Percentiles rank a stretch among this genome's conserved stretches.
These are phyloP conservation scores for Clonostachys rosea DNA, from an alignment of 2,329 filamentous ascomycete species.

Conservation along the genomic window DNA sequence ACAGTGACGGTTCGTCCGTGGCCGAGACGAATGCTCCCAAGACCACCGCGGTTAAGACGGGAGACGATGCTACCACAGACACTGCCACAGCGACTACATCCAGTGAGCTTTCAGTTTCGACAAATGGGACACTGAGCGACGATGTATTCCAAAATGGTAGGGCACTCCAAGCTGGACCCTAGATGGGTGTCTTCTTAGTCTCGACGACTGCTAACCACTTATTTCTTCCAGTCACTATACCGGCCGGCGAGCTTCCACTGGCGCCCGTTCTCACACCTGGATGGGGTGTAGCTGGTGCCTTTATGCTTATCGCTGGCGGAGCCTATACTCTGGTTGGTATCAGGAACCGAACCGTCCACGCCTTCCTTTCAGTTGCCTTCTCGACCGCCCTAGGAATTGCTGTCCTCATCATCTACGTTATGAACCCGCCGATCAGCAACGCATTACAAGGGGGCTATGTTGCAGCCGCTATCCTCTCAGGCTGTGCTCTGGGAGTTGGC, in stretches of 20 bases:
- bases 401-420: conserved; percentile 84
- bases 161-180: background rate
- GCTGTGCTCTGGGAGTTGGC: conserved; percentile 66
- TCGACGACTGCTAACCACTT: background rate
- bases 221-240: conserved; percentile 15
- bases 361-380: conserved; percentile 75
- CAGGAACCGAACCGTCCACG: conserved; percentile 74
- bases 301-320: conserved; percentile 70
- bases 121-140: conserved; percentile 14
- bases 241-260: conserved; percentile 60
- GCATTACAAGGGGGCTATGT: conserved; percentile 84
- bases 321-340: conserved; percentile 75
- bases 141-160: conserved; percentile 27
- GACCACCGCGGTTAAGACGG: background rate
- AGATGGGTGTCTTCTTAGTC: too few species aligned
- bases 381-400: conserved; percentile 69
- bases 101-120: conserved; percentile 1
- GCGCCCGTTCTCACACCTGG: conserved; percentile 73
- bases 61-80: background rate
- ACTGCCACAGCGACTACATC: conserved; percentile 2
- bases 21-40: too few species aligned
- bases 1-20: conserved; percentile 1
- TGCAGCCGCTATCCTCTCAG: conserved; percentile 70
- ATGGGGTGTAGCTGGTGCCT: conserved; percentile 70
- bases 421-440: conserved; percentile 70